A percentile compares a stretch with the other conserved stretches of the same genome.
phyloP scores from a whole-genome alignment of 177 flowering plant species.

The Telopea speciosissima region DNA sequence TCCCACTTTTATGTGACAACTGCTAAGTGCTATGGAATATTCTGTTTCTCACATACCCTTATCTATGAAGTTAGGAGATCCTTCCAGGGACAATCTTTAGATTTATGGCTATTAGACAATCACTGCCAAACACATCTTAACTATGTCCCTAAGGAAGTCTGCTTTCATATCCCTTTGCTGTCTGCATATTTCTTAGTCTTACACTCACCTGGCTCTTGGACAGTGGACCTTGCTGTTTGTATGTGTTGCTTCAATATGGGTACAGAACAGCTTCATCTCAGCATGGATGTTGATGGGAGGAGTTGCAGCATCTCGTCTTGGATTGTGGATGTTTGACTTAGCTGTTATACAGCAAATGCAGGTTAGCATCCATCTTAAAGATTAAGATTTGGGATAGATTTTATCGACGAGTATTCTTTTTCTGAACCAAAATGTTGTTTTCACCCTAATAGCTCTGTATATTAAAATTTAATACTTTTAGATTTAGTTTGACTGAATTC shows the following conservation, averaged over 20 bases:
- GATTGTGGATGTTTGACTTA: constrained; percentile 89
- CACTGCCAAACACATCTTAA: too few relatives aligned
- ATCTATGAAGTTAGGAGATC: too few relatives aligned
- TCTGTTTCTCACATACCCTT: too few relatives aligned
- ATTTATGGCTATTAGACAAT: too few relatives aligned
- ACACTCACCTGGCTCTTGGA: constrained; percentile 10
- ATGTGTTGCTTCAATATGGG: constrained; percentile 69
- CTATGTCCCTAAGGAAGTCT: too few relatives aligned
- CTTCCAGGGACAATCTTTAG: too few relatives aligned
- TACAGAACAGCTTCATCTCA: constrained; percentile 29
- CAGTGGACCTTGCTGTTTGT: constrained; percentile 74
- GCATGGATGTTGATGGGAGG: constrained; percentile 81
- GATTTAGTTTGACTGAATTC: background rate
- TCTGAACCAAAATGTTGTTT: background rate
- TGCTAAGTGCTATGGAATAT: background rate
- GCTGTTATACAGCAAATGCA: constrained; percentile 92
- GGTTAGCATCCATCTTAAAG: constrained; percentile 30
- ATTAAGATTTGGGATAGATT: background rate
- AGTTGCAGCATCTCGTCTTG: constrained; percentile 80
- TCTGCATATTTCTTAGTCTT: background rate
- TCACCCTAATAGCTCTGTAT: background rate
- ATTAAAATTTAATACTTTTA: background rate
- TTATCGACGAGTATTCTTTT: background rate
- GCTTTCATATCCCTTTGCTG: too few relatives aligned
- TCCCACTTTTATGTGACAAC: background rate